Evolutionary conservation across 306 rosid genomes (phyloP), one percentile per base, ranked within the genome.

Genomic region (Malus domestica): DNA sequence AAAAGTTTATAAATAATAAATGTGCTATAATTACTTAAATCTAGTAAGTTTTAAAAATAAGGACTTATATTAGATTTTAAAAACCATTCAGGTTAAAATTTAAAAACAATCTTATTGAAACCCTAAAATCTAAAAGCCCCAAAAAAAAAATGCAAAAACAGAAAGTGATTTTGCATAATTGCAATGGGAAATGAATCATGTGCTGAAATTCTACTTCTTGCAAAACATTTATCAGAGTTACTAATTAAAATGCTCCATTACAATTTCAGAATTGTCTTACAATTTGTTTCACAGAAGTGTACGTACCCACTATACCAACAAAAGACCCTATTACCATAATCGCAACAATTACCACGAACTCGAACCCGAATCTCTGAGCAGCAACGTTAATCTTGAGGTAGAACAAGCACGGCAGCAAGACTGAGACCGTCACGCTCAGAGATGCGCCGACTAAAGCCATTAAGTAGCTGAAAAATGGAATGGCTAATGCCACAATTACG

Each of bases 361-460:
- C 92, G 1, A 79, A 69, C 67, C 96, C 89, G 77, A 88, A 73
- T 6, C 68, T 32, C 18, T 78, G 71, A 20, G 90, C 85, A 27
- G 73, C 61, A 76, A 74, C 77, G 71, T 87, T 76, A 6, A 93
- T 89, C 90, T 93, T 90, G 6, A 93, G 86, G 84, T 93, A 89
- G 78, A 87, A 87, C 0, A 83, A 33, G 46, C 97, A 93, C 1
- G 97, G 97, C 10, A 93, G 66, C 44, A 93, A 18, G 61, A 84
- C 32, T 7, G 96, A 80, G 10, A 72, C 82, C 0, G 85, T 15
- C 44, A 86, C 86, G 33, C 90, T 32, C 46, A 86, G 57, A 68
- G 83, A 87, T 2, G 96, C 87, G 19, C 97, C 97, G 22, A 74
- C 83, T 49, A 93, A 89, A 0, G 89, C 90, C 97, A 93, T 90